Conservation (phyloP, 192 early-diverging fungal genomes). For the Linnemannia schmuckeri region DNA sequence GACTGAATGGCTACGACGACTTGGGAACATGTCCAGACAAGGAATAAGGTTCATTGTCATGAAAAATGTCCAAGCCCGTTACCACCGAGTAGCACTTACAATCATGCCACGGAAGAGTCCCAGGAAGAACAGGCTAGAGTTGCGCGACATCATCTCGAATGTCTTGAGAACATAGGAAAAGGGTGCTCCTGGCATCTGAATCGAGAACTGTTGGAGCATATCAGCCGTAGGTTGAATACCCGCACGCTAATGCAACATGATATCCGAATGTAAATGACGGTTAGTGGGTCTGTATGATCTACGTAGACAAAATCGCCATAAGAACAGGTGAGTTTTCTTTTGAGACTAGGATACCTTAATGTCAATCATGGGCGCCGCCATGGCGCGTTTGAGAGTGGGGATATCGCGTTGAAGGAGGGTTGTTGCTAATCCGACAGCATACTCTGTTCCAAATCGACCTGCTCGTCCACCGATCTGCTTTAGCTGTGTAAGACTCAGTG, state of each 20-base stretch:
- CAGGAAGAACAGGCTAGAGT: slow-evolving; percentile 41
- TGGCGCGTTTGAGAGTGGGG: slow-evolving; percentile 28
- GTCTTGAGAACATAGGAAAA: slow-evolving; percentile 44
- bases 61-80: not conserved
- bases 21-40: not conserved
- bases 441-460: slow-evolving; percentile 84
- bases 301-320: slow-evolving; percentile 3
- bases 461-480: slow-evolving; percentile 97
- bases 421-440: slow-evolving; percentile 77
- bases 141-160: slow-evolving; percentile 42
- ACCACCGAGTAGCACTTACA: slow-evolving; percentile 17
- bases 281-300: slow-evolving; percentile 15
- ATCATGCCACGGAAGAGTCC: slow-evolving; percentile 34
- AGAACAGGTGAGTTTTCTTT: not conserved
- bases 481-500: slow-evolving; percentile 80
- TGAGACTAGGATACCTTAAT: slow-evolving; percentile 27
- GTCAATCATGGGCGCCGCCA: slow-evolving; percentile 31
- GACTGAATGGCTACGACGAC: not conserved
- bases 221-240: slow-evolving; percentile 41
- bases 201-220: slow-evolving; percentile 36
- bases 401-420: slow-evolving; percentile 62
- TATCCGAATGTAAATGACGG: not conserved
- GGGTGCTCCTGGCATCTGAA: slow-evolving; percentile 42
- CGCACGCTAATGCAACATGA: slow-evolving; percentile 18
- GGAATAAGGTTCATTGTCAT: not conserved